Percentiles rank a stretch among this genome's conserved stretches.
These are phyloP conservation scores for Hymenoscyphus repandus DNA, from an alignment of 2,329 filamentous ascomycete species.

Conservation along the genomic window DNA sequence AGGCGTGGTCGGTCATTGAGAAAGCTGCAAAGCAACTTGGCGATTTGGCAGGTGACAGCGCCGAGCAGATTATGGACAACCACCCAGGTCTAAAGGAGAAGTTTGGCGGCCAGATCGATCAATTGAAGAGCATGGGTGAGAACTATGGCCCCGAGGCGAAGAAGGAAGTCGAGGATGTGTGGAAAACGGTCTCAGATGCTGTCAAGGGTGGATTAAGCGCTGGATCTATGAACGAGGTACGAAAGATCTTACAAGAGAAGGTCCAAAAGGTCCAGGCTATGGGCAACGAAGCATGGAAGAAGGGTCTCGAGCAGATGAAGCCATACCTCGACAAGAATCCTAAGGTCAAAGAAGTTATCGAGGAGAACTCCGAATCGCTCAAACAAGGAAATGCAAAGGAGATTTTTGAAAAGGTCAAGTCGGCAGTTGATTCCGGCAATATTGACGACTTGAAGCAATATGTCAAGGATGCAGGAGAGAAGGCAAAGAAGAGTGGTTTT, in stretches of 20 bases:
- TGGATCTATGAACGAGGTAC: constrained; percentile 45
- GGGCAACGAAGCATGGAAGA: constrained; percentile 67
- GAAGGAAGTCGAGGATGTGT: constrained; percentile 69
- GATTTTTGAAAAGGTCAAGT: constrained; percentile 57
- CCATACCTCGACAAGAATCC: constrained; percentile 71
- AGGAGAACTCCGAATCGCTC: constrained; percentile 63
- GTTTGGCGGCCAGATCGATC: constrained; percentile 61
- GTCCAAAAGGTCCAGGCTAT: constrained; percentile 59
- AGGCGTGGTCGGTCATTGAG: constrained; percentile 57
- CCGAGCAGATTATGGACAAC: constrained; percentile 63
- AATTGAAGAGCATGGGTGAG: constrained; percentile 64
- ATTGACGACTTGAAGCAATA: constrained; percentile 55
- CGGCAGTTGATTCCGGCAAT: constrained; percentile 57
- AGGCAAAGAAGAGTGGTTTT: constrained; percentile 48
- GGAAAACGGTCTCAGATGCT: constrained; percentile 60
- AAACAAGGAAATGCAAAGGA: constrained; percentile 63
- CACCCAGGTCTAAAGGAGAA: constrained; percentile 70
- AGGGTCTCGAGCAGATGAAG: constrained; percentile 65
- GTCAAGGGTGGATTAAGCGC: constrained; percentile 55
- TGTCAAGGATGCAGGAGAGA: constrained; percentile 51
- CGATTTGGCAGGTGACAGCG: constrained; percentile 56
- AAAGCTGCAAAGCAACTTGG: constrained; percentile 56
- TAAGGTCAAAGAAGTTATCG: constrained; percentile 66
- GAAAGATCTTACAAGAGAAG: constrained; percentile 66
- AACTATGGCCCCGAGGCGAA: constrained; percentile 71